These are phyloP conservation scores for Aspergillus bridgeri DNA, from an alignment of 495 filamentous ascomycete species.

Conservation along the genomic window DNA sequence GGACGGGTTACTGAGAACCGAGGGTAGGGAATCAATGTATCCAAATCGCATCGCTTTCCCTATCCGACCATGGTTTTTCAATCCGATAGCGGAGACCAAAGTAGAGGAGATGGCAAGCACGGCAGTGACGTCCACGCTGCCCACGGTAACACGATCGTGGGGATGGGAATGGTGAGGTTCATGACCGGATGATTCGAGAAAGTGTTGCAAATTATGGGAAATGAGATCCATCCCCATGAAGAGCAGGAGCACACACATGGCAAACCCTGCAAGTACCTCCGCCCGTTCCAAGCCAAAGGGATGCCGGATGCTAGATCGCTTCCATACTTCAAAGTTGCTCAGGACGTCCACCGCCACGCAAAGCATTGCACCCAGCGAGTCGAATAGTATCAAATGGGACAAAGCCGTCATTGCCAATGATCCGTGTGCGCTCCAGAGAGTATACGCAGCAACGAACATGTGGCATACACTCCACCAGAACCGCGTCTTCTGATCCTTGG, in stretches of 20 bases:
- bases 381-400: constrained; percentile 90
- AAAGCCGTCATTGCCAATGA: constrained; percentile 91
- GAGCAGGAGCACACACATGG: constrained; percentile 87
- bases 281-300: constrained; percentile 90
- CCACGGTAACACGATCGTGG: constrained; percentile 66
- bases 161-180: constrained; percentile 67
- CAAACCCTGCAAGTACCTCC: constrained; percentile 94
- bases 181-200: constrained; percentile 64
- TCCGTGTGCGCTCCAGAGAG: constrained; percentile 78
- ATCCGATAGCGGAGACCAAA: constrained; percentile 76
- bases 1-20: constrained; percentile 82
- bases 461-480: constrained; percentile 90
- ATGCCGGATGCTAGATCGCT: constrained; percentile 83
- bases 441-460: constrained; percentile 71
- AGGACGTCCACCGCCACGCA: constrained; percentile 91
- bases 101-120: constrained; percentile 86
- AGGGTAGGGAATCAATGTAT: constrained; percentile 76
- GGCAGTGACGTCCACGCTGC: constrained; percentile 76
- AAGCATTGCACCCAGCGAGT: constrained; percentile 87
- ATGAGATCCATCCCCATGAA: constrained; percentile 97
- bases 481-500: constrained; percentile 75
- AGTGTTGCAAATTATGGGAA: constrained; percentile 86
- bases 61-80: constrained; percentile 93
- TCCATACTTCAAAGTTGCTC: constrained; percentile 97
- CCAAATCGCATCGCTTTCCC: constrained; percentile 77